Percentiles rank a stretch among this genome's conserved stretches.
phyloP scores from a whole-genome alignment of 2,329 filamentous ascomycete species.

The Didymosphaeria variabile region DNA sequence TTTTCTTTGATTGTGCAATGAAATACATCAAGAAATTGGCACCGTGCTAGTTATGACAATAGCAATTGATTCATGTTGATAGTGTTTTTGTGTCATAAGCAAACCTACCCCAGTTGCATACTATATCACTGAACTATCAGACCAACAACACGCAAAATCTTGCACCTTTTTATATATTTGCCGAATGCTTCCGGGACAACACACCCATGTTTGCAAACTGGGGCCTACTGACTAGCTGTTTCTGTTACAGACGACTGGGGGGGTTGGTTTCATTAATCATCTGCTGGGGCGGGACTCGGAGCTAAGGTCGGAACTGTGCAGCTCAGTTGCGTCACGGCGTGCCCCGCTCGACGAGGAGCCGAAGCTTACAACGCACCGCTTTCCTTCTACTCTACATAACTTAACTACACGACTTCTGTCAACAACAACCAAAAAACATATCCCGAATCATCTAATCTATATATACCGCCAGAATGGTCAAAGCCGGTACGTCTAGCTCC shows the following conservation, averaged over 20 bases:
- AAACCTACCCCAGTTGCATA: background rate
- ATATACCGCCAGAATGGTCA: constrained; percentile 88
- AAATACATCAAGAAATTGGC: constrained; percentile 33
- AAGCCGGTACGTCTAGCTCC: constrained; percentile 77
- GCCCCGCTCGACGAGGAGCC: constrained; percentile 40
- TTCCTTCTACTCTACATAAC: constrained; percentile 19
- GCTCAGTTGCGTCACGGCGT: constrained; percentile 41
- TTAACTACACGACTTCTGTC: constrained; percentile 21
- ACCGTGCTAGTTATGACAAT: constrained; percentile 29
- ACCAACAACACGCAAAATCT: background rate
- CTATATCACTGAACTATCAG: background rate
- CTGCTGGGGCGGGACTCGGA: constrained; percentile 34
- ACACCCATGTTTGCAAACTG: background rate
- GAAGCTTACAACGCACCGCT: constrained; percentile 32
- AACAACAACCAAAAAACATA: background rate
- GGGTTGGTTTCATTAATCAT: constrained; percentile 35
- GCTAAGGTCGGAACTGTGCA: constrained; percentile 19
- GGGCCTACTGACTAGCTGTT: constrained; percentile 3
- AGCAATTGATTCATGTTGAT: constrained; percentile 20
- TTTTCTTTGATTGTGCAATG: constrained; percentile 8
- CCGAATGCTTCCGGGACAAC: background rate
- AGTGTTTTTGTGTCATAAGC: background rate
- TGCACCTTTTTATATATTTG: background rate
- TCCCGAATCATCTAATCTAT: constrained; percentile 25
- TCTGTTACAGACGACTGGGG: constrained; percentile 20